Evolutionary conservation across 352 stramenopile species (phyloP), one percentile per base, ranked within the genome.

Genomic region (Blastocystis sp.): DNA sequence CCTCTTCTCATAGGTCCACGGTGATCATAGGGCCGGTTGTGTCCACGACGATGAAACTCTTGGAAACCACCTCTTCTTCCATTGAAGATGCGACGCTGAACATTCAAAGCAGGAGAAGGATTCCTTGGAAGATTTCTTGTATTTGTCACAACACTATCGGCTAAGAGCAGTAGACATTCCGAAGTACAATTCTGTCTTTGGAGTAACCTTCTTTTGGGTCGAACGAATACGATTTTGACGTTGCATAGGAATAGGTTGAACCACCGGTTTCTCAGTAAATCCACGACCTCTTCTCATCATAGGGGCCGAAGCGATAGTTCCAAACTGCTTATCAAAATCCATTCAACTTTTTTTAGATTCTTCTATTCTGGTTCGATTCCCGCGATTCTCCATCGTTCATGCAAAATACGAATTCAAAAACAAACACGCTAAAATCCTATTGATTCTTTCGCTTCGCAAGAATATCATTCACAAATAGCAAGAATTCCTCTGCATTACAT

Each of bases 401-500:
- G 19, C 39, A 46, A 46, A 46, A 46, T 46, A 46, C 39, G 39
- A 46, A 46, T 46, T 46, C 39, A 46, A 46, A 46, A 61, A 61
- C 54, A 61, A 61, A 61, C 54, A 61, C 54, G 12, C 2, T 9
- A 9, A 46, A 46, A 32, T 32, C 54, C 27, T 61, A 61, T 61
- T 61, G 54, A 32, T 61, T 61, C 54, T 80, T 80, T 39, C 46
- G 37, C 43, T 61, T 58, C 35, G 32, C 49, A 59, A 80, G 42
- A 32, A 80, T 49, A 59, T 63, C 49, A 4, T 63, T 80, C 21
- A 78, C 90, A 73, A 91, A 90, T 24, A 21, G 32, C n/a, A 89
- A 87, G 85, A 92, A 93, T 37, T 93, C 90, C 12, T 90, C 88
- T 6, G 89, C 74, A 21, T 87, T 88, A 78, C 86, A 90, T 1